These are phyloP conservation scores for Sporopachydermia cereana DNA, from an alignment of 1,139 yeast genomes.

Conservation along the genomic window DNA sequence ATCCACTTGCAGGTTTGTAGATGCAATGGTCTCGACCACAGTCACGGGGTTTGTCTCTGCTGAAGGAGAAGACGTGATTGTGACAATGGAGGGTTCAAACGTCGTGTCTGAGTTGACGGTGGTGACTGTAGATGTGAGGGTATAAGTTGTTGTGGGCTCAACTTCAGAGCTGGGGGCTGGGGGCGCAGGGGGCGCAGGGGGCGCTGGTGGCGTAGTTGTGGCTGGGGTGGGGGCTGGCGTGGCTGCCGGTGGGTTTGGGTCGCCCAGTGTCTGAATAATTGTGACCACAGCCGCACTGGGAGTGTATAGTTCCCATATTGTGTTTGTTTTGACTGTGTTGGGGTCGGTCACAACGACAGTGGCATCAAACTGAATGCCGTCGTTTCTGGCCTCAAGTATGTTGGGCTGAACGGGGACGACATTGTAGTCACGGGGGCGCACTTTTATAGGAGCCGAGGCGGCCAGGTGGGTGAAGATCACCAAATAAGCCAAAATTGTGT, in stretches of 20 bases:
- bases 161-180: constrained; percentile 11
- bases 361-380: constrained; percentile 42
- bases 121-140: constrained; percentile 11
- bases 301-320: constrained; percentile 53
- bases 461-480: too few relatives aligned
- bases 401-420: constrained; percentile 19
- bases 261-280: constrained; percentile 33
- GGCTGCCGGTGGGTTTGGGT: constrained; percentile 13
- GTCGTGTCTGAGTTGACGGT: constrained; percentile 12
- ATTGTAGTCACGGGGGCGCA: background rate
- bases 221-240: constrained; percentile 9
- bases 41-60: background rate
- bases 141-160: constrained; percentile 10
- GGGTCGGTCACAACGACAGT: constrained; percentile 42
- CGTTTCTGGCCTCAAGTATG: background rate
- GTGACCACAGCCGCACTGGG: constrained; percentile 55
- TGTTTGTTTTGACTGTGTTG: constrained; percentile 47
- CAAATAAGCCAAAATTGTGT: too few relatives aligned
- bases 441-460: background rate
- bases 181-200: constrained; percentile 12
- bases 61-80: constrained; percentile 10
- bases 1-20: constrained; percentile 12
- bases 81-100: constrained; percentile 15
- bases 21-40: constrained; percentile 9
- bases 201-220: constrained; percentile 19